These are phyloP conservation scores for Microthlaspi erraticum DNA, from an alignment of 345 rosid genomes.

Conservation along the genomic window DNA sequence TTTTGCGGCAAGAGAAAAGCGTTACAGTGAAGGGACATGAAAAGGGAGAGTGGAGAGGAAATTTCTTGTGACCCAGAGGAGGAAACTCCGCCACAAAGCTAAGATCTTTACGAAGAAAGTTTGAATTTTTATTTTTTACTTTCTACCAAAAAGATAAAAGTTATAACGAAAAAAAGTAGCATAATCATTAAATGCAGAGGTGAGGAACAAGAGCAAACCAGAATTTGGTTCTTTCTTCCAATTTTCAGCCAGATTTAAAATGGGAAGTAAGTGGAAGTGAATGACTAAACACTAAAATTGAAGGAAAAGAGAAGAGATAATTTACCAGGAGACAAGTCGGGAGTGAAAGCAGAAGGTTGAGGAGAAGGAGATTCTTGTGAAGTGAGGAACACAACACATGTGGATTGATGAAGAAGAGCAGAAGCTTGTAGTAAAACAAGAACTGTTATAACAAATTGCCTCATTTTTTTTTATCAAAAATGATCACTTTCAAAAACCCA, in stretches of 20 bases:
- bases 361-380: constrained; percentile 45
- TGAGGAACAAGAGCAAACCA: constrained; percentile 20
- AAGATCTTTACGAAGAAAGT: constrained; percentile 27
- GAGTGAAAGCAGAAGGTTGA: constrained; percentile 56
- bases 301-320: background rate
- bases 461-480: constrained; percentile 44
- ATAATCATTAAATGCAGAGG: background rate
- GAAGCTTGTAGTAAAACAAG: constrained; percentile 48
- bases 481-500: constrained; percentile 18
- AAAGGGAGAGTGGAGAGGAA: constrained; percentile 13
- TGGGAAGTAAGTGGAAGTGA: constrained; percentile 2
- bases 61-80: constrained; percentile 32
- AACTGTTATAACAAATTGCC: constrained; percentile 47
- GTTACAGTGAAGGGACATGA: constrained; percentile 12
- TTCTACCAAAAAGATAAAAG: constrained; percentile 34
- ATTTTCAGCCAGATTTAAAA: background rate
- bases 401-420: constrained; percentile 47
- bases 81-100: constrained; percentile 22
- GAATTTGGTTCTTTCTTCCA: constrained; percentile 13
- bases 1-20: constrained; percentile 19
- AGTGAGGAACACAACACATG: constrained; percentile 52
- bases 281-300: background rate
- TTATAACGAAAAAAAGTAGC: background rate
- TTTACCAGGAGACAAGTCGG: constrained; percentile 73
- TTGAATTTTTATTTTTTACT: background rate